Percentiles rank a stretch among this genome's conserved stretches.
phyloP scores from a whole-genome alignment of 306 rosid genomes.

The Mimosa bimucronata region DNA sequence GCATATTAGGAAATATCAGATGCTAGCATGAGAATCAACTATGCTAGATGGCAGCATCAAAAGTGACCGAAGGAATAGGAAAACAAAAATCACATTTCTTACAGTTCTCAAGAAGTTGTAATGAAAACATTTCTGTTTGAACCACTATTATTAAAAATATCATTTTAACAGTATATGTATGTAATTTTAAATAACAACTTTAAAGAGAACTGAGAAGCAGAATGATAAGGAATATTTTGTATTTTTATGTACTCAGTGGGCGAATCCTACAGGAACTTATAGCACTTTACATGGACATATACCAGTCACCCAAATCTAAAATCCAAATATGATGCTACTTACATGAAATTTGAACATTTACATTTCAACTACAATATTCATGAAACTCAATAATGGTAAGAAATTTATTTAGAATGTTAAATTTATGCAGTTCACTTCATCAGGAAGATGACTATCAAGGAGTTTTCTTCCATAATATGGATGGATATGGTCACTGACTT shows the following conservation, averaged over 20 bases:
- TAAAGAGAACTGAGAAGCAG: background rate
- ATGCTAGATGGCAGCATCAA: slow-evolving; percentile 13
- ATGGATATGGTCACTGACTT: slow-evolving; percentile 13
- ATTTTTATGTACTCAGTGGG: background rate
- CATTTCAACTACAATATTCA: background rate
- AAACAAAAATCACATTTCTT: slow-evolving; percentile 24
- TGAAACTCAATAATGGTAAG: background rate
- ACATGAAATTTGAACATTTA: background rate
- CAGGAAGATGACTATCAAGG: background rate
- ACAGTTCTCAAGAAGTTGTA: background rate
- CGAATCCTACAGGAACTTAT: background rate
- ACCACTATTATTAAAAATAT: background rate
- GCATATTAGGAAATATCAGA: slow-evolving; percentile 40
- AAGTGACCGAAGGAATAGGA: slow-evolving; percentile 8
- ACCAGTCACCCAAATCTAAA: background rate
- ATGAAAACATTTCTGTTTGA: background rate
- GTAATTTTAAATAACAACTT: background rate
- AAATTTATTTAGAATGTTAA: slow-evolving; percentile 18
- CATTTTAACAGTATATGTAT: slow-evolving; percentile 10
- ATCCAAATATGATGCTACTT: background rate
- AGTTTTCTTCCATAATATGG: slow-evolving; percentile 23
- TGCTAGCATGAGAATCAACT: slow-evolving; percentile 29
- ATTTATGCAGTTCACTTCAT: slow-evolving; percentile 19
- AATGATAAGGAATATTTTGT: background rate
- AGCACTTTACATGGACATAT: background rate